Conservation (phyloP, 2,329 filamentous ascomycete genomes). For the Pseudopyrenochaeta lycopersici region DNA sequence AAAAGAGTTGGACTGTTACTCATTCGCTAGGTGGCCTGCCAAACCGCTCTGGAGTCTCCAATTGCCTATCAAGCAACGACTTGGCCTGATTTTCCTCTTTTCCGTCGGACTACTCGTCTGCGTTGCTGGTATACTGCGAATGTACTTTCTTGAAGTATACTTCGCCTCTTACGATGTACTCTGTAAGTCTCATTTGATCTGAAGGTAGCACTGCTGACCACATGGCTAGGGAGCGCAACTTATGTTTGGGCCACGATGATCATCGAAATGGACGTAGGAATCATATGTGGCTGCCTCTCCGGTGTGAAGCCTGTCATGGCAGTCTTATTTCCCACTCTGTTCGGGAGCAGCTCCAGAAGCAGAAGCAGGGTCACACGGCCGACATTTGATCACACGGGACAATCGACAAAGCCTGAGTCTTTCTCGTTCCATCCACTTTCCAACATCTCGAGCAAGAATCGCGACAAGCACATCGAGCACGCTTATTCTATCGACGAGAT, state of each 20-base stretch:
- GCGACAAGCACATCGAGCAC: conserved; percentile 9
- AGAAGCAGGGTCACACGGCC: conserved; percentile 7
- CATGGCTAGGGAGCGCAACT: conserved; percentile 28
- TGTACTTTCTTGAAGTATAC: conserved; percentile 40
- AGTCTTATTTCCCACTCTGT: conserved; percentile 34
- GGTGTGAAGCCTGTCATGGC: conserved; percentile 44
- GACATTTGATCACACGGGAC: conserved; percentile 11
- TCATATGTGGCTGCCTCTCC: conserved; percentile 43
- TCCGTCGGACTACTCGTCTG: conserved; percentile 37
- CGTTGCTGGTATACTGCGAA: conserved; percentile 33
- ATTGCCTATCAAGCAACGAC: conserved; percentile 36
- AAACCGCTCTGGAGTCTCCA: conserved; percentile 37
- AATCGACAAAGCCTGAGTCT: conserved; percentile 9
- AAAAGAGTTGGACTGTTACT: neutral
- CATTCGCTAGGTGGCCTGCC: conserved; percentile 30
- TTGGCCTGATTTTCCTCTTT: conserved; percentile 39
- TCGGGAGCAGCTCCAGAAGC: conserved; percentile 21
- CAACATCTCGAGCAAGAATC: conserved; percentile 16
- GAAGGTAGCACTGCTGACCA: neutral
- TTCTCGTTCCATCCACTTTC: conserved; percentile 28
- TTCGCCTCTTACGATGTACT: conserved; percentile 34
- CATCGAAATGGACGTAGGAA: conserved; percentile 40
- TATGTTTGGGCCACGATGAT: conserved; percentile 31
- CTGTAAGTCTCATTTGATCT: conserved; percentile 21
- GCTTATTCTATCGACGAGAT: conserved; percentile 4